phyloP scores from a whole-genome alignment of 2,329 filamentous ascomycete species.

The Trichoderma sp. region DNA sequence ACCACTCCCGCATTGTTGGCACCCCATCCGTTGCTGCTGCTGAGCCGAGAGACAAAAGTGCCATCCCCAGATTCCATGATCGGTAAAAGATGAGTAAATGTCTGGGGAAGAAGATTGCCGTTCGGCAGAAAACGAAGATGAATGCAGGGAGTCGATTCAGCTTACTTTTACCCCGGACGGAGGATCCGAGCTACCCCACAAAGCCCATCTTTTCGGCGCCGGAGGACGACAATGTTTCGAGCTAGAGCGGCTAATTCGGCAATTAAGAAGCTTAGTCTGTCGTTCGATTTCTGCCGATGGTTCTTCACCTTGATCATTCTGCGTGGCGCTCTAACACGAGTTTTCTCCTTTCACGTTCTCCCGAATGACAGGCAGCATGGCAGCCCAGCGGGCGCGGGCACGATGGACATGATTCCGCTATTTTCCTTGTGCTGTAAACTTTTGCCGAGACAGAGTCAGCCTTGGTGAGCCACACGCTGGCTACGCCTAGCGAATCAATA shows the following conservation, averaged over 20 bases:
- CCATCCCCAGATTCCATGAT: slow-evolving; percentile 18
- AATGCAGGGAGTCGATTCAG: neutral
- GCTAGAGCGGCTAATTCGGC: slow-evolving; percentile 20
- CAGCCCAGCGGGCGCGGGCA: neutral
- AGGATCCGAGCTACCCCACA: slow-evolving; percentile 12
- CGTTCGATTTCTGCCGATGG: neutral
- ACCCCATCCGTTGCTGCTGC: neutral
- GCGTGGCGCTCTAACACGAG: neutral
- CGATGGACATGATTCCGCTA: neutral
- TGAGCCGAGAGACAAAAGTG: slow-evolving; percentile 3
- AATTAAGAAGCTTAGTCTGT: neutral
- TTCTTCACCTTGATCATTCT: neutral
- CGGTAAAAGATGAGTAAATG: slow-evolving; percentile 5
- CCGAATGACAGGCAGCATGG: neutral
- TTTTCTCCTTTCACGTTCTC: neutral
- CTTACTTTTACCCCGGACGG: slow-evolving; percentile 10
- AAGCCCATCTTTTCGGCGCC: slow-evolving; percentile 6
- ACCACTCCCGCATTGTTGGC: neutral
- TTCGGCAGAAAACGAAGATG: slow-evolving; percentile 5
- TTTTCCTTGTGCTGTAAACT: neutral
- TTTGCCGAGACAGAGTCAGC: slow-evolving; percentile 10
- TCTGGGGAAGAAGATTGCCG: slow-evolving; percentile 21
- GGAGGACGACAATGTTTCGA: neutral
- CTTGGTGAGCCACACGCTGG: neutral
- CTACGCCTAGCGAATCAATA: neutral